phyloP scores from a whole-genome alignment of 371 early-diverging fungal genomes.

The Catenaria anguillulae region DNA sequence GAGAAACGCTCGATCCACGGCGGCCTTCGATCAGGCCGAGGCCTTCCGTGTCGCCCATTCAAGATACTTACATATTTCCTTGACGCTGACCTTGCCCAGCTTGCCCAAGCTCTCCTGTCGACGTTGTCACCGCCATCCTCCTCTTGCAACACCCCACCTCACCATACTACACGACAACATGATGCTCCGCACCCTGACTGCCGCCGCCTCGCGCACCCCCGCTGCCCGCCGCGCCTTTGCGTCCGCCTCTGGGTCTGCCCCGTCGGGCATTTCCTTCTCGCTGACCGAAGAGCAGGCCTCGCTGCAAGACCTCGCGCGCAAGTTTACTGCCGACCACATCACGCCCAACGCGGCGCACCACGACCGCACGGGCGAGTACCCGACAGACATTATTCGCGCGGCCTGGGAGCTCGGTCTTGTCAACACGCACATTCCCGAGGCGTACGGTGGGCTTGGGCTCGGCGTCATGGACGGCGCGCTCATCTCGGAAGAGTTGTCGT shows the following conservation, averaged over 20 bases:
- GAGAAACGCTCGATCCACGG: no score
- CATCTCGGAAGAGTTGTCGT: conserved; percentile 79
- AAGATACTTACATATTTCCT: no score
- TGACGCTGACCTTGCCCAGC: no score
- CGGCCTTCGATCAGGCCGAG: no score
- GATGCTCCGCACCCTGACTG: no score
- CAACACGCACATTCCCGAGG: conserved; percentile 77
- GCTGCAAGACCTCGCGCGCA: conserved; percentile 80
- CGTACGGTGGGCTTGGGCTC: conserved; percentile 74
- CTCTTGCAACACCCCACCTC: no score
- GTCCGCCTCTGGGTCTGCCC: conserved; percentile 5
- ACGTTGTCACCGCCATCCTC: no score
- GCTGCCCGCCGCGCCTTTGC: not conserved
- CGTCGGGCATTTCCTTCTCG: conserved; percentile 29
- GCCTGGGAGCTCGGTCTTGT: conserved; percentile 91
- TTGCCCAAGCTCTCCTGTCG: no score
- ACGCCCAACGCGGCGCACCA: conserved; percentile 88
- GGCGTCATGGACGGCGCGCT: conserved; percentile 66
- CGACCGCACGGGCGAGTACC: conserved; percentile 87
- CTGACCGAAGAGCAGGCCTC: conserved; percentile 72
- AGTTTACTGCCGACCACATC: conserved; percentile 80
- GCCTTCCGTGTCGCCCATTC: no score
- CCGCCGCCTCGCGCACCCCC: not conserved
- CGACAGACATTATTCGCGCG: conserved; percentile 75
- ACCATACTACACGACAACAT: no score